Evolutionary conservation across 805 yeast genomes (phyloP), one percentile per base, ranked within the genome.

Genomic region (Henningerozyma blattae): DNA sequence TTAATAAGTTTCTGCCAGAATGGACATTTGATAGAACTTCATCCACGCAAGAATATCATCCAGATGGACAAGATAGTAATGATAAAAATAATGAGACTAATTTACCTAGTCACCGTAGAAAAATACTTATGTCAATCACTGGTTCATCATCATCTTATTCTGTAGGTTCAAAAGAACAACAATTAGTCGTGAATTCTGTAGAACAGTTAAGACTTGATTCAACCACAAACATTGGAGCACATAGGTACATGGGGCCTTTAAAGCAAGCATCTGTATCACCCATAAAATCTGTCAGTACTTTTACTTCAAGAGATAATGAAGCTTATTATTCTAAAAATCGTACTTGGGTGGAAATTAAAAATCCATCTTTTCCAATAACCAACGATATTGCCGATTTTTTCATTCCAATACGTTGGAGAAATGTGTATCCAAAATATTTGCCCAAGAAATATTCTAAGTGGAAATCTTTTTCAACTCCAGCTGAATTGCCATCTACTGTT

Each of bases 381-480:
- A 59, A 67, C 2, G 77, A 73, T 33, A 58, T 72, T 7, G 59
- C 77, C 13, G 67, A 72, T 36, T 60, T 76, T 7, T 15, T 35
- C 5, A 67, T 75, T n/a, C 75, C 73, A 30, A 89, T 94, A 5
- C 70, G 94, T 37, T 91, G 98, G 98, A 77, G 77, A 36, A 85
- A 81, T 56, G 94, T 86, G 1, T 84, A 84, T 45, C 95, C 97
- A 0, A 68, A 70, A 12, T 70, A 72, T 28, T 74, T 77, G 13
- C 73, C 69, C 34, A 64, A 82, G 34, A 71, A 72, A 45, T 62
- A 77, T 13, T 77, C 87, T 33, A 87, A 87, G 50, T 91, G 99
- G 99, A 72, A 84, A 34, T 87, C 97, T 0, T 65, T 93, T 34
- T 78, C 86, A 12, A 75, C 95, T 0, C 99, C 99, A 0, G 96